Evolutionary conservation across 2,329 filamentous ascomycete species (phyloP).

Genomic region (Talaromyces albobiverticillius): DNA sequence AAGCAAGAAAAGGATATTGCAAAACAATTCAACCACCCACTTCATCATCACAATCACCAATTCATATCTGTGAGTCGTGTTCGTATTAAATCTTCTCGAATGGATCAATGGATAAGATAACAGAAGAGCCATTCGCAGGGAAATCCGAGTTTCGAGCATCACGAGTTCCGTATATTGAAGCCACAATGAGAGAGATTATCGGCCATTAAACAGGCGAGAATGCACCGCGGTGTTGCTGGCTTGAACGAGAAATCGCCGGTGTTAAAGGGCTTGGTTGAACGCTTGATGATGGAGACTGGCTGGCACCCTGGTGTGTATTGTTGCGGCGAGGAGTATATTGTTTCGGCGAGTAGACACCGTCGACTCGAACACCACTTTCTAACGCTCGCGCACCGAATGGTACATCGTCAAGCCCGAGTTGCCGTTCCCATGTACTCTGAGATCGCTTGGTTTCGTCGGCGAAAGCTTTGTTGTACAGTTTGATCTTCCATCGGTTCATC

Average conservation of each 20-base stretch:
- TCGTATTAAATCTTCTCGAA: background rate
- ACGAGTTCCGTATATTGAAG: background rate
- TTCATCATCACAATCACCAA: background rate
- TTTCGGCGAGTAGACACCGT: slow-evolving; percentile 75
- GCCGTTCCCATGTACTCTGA: slow-evolving; percentile 54
- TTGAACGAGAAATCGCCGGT: slow-evolving; percentile 6
- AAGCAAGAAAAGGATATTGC: background rate
- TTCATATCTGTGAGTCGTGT: background rate
- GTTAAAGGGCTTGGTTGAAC: slow-evolving; percentile 10
- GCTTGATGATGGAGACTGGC: slow-evolving; percentile 22
- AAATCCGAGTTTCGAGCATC: background rate
- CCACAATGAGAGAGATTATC: background rate
- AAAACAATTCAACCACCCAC: background rate
- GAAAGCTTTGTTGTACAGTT: slow-evolving; percentile 63
- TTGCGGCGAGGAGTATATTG: slow-evolving; percentile 34
- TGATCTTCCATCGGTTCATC: slow-evolving; percentile 55
- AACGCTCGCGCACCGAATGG: slow-evolving; percentile 86
- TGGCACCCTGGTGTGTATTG: slow-evolving; percentile 19
- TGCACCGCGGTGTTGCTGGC: background rate
- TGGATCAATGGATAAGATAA: background rate
- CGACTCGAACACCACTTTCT: slow-evolving; percentile 76
- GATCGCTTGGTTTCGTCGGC: slow-evolving; percentile 56
- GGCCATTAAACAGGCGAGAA: background rate
- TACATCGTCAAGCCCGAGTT: slow-evolving; percentile 58
- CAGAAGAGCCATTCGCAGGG: background rate